Percentiles rank a stretch among this genome's conserved stretches.
Conservation (phyloP, 2,329 filamentous ascomycete species). For the Paecilomyces niveus region DNA sequence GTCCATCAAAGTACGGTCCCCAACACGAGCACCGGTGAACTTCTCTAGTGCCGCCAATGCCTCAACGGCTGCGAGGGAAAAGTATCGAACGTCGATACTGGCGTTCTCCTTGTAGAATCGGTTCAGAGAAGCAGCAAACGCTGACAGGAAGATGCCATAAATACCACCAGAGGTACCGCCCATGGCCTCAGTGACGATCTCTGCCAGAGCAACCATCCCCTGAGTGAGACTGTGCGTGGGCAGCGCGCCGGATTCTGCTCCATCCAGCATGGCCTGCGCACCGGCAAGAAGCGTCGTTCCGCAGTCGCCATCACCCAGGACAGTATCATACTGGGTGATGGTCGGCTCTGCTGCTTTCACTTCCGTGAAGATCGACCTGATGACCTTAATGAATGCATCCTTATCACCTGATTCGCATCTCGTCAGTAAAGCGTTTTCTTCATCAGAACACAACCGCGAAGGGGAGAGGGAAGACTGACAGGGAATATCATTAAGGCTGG, state of each 20-base stretch:
- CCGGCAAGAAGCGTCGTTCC: constrained; percentile 55
- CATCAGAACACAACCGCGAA: neutral
- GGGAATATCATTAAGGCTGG: neutral
- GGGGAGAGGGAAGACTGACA: neutral
- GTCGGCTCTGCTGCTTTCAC: constrained; percentile 44
- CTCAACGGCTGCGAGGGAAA: neutral
- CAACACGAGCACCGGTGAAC: neutral
- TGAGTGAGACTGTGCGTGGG: neutral
- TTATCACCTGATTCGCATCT: neutral
- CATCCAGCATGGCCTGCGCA: constrained; percentile 32
- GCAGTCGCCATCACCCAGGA: constrained; percentile 61
- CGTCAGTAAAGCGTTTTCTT: neutral
- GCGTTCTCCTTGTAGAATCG: neutral
- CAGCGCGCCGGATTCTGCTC: neutral
- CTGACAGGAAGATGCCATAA: constrained; percentile 32
- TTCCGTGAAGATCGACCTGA: neutral
- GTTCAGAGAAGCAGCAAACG: neutral
- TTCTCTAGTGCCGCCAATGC: neutral
- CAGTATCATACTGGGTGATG: constrained; percentile 55
- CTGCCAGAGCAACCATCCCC: constrained; percentile 21
- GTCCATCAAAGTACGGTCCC: neutral
- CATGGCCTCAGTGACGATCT: constrained; percentile 55
- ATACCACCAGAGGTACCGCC: constrained; percentile 61
- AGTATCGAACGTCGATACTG: neutral
- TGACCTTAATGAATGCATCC: neutral